These are phyloP conservation scores for Arabidopsis thaliana DNA, from an alignment of 345 rosid species.

Conservation along the genomic window TAIR10.1 NC_003070.9:11603501-11604000, in stretches of 20 bases:
- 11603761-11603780: slow-evolving; percentile 13
- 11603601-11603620: slow-evolving; percentile 65
- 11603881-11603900: slow-evolving; percentile 73
- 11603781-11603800: slow-evolving; percentile 81
- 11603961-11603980: slow-evolving; percentile 25
- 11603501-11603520: slow-evolving; percentile 2
- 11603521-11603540: slow-evolving; percentile 21
- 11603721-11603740: not conserved
- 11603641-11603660: slow-evolving; percentile 26
- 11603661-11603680: slow-evolving; percentile 23
- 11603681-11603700: slow-evolving; percentile 26
- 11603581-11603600: slow-evolving; percentile 75
- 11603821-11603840: slow-evolving; percentile 96
- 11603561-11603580: slow-evolving; percentile 51
- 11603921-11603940: slow-evolving; percentile 18
- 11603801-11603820: slow-evolving; percentile 82
- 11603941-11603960: slow-evolving; percentile 9
- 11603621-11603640: slow-evolving; percentile 92
- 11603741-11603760: not conserved
- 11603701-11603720: slow-evolving; percentile 19
- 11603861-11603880: slow-evolving; percentile 78
- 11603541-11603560: slow-evolving; percentile 3
- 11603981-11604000: slow-evolving; percentile 85
- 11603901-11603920: slow-evolving; percentile 20
- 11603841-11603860: slow-evolving; percentile 87